A percentile compares a stretch with the other conserved stretches of the same genome.
These are phyloP conservation scores for Arabis hirsuta DNA, from an alignment of 345 rosid genomes.

Conservation along the genomic window DNA sequence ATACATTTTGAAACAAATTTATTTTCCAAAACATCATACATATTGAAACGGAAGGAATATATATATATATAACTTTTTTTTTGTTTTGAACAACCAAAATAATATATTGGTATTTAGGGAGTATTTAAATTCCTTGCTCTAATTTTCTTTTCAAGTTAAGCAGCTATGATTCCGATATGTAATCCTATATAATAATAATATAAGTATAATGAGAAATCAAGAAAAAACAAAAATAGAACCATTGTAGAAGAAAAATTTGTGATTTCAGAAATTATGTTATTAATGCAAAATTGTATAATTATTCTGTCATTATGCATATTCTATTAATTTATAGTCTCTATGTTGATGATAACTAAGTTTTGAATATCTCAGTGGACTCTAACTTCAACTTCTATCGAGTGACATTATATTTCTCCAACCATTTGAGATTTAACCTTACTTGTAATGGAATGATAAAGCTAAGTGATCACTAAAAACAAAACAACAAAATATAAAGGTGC, in stretches of 20 bases:
- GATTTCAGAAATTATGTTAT: background rate
- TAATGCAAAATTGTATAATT: background rate
- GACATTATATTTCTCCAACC: slow-evolving; percentile 1
- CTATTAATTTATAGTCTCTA: no score
- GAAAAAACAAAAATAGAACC: background rate
- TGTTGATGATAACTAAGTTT: no score
- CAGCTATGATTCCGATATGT: background rate
- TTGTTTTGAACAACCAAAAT: background rate
- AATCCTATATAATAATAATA: background rate
- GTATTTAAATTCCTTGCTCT: background rate
- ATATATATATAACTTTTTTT: no score
- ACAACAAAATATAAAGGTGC: slow-evolving; percentile 5
- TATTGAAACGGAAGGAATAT: no score
- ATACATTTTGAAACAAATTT: no score
- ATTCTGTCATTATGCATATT: background rate
- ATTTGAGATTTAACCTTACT: background rate
- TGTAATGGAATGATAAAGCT: background rate
- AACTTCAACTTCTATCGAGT: background rate
- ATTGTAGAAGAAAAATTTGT: background rate
- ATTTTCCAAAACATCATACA: no score
- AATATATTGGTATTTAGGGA: background rate
- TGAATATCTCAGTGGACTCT: background rate
- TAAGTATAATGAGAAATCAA: no score
- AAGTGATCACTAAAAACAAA: background rate
- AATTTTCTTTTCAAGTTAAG: no score